phyloP scores from a whole-genome alignment of 768 basidiomycete genomes.

The Hericium alpestre region DNA sequence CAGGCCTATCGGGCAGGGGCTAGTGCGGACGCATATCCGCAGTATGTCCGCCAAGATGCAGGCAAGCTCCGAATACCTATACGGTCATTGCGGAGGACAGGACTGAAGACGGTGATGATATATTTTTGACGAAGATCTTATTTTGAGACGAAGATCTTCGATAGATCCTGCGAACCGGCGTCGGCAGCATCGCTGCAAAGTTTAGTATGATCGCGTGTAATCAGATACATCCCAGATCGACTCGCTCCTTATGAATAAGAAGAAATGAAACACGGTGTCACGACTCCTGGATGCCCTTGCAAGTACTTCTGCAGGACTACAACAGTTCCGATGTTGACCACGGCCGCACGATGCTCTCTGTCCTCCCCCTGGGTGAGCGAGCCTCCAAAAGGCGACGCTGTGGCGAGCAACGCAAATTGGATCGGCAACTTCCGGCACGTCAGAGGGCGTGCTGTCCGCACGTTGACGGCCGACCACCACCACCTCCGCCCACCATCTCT shows the following conservation, averaged over 20 bases:
- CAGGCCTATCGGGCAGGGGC: too few relatives aligned
- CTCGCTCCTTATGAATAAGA: background rate
- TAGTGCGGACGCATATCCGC: too few relatives aligned
- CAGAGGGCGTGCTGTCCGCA: constrained; percentile 1
- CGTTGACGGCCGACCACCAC: constrained; percentile 4
- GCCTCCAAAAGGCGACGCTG: background rate
- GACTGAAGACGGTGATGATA: background rate
- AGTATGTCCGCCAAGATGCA: too few relatives aligned
- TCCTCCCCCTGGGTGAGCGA: background rate
- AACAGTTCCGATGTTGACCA: background rate
- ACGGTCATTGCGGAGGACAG: too few relatives aligned
- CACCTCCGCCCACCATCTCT: constrained; percentile 2
- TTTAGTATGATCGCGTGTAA: background rate
- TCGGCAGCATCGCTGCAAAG: background rate
- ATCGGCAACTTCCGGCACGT: constrained; percentile 2
- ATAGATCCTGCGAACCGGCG: background rate
- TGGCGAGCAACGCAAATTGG: background rate
- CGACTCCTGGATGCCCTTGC: too few relatives aligned
- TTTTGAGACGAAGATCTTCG: background rate
- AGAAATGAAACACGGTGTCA: background rate
- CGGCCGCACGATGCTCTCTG: background rate
- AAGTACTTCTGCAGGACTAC: too few relatives aligned
- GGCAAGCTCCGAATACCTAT: too few relatives aligned
- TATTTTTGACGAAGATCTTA: background rate
- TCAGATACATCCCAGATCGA: background rate